Evolutionary conservation across 345 rosid genomes (phyloP).

Genomic region (Eucalyptus viminalis): DNA sequence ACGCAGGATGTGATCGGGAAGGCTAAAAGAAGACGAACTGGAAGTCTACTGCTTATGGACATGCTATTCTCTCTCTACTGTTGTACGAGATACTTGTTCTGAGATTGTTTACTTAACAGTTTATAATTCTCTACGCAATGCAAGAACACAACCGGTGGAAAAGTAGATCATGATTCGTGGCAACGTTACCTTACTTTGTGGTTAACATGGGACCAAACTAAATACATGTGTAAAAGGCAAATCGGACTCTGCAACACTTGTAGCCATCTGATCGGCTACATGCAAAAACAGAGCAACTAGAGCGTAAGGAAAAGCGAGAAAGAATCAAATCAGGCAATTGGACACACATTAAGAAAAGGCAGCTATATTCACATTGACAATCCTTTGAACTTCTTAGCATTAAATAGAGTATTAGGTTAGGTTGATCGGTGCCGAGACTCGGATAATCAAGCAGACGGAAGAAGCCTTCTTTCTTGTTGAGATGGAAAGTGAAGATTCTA

Average conservation of each 20-base stretch:
- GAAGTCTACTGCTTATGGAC: background rate
- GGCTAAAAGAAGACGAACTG: background rate
- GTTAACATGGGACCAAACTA: too few relatives aligned
- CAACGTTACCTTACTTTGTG: too few relatives aligned
- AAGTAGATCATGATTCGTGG: background rate
- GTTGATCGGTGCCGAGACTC: background rate
- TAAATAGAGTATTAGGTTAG: background rate
- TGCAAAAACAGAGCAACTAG: background rate
- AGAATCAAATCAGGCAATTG: background rate
- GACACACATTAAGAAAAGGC: background rate
- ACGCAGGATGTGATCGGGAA: background rate
- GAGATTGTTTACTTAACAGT: background rate
- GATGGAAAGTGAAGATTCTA: background rate
- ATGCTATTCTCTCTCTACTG: background rate
- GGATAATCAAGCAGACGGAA: background rate
- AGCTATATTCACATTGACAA: background rate
- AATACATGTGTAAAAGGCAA: constrained; percentile 8
- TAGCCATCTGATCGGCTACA: constrained; percentile 8
- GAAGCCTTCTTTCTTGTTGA: background rate
- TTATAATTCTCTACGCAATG: background rate
- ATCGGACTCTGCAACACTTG: constrained; percentile 18
- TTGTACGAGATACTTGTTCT: background rate
- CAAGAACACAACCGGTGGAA: background rate
- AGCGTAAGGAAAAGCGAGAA: background rate
- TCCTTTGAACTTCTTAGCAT: background rate